phyloP scores from a whole-genome alignment of 768 basidiomycete genomes.

The Porphyrellus cyaneotinctus region DNA sequence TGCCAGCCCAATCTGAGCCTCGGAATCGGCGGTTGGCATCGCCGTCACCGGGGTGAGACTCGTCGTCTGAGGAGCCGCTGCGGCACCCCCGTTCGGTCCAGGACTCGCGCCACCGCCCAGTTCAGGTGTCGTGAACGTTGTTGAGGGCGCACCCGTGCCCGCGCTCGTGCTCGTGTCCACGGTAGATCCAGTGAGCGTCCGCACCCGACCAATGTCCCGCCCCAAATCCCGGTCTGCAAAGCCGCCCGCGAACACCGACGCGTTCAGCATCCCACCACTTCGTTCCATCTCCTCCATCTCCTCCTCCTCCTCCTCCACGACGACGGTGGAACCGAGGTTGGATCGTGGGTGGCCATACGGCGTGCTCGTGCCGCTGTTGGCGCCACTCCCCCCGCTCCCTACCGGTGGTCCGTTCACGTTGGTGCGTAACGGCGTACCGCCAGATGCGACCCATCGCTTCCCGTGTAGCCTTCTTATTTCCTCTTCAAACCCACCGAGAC shows the following conservation, averaged over 20 bases:
- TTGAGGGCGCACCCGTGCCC: conserved; percentile 42
- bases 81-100: conserved; percentile 29
- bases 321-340: conserved; percentile 49
- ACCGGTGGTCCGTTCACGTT: conserved; percentile 45
- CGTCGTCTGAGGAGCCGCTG: conserved; percentile 41
- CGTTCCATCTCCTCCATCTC: conserved; percentile 58
- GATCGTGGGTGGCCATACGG: conserved; percentile 55
- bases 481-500: conserved; percentile 69
- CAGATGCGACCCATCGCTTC: conserved; percentile 70
- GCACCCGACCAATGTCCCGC: conserved; percentile 40
- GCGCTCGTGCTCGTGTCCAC: conserved; percentile 31
- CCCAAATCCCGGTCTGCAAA: conserved; percentile 42
- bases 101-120: conserved; percentile 35
- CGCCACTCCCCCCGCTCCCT: conserved; percentile 42
- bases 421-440: conserved; percentile 56
- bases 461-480: conserved; percentile 67
- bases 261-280: conserved; percentile 24
- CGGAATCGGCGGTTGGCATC: conserved; percentile 65
- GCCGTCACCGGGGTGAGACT: conserved; percentile 69
- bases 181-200: conserved; percentile 53
- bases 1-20: conserved; percentile 70
- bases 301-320: conserved; percentile 76
- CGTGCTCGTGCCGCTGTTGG: conserved; percentile 65
- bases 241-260: conserved; percentile 33
- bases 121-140: conserved; percentile 62